These are phyloP conservation scores for Linnemannia exigua DNA, from an alignment of 192 early-diverging fungal genomes.

Conservation along the genomic window DNA sequence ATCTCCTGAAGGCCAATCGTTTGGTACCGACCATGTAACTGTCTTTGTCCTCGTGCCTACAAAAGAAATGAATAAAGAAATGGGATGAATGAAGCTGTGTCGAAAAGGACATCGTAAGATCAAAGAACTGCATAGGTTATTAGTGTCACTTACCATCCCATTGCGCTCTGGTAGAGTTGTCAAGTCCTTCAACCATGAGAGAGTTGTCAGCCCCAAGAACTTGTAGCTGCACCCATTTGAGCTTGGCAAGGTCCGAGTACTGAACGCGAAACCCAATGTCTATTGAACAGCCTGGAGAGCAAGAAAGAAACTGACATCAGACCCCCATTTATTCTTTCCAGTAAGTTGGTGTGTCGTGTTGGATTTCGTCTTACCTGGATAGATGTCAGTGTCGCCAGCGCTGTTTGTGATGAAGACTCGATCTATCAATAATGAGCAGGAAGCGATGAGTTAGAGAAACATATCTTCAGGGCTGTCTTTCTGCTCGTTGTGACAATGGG, in stretches of 20 bases:
- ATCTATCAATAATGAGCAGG: background rate
- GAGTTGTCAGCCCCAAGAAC: background rate
- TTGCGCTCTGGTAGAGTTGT: constrained; percentile 19
- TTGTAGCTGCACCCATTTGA: constrained; percentile 31
- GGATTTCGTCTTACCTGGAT: constrained; percentile 3
- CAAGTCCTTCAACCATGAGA: constrained; percentile 15
- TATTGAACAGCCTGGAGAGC: background rate
- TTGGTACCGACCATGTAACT: constrained; percentile 14
- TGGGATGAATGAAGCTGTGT: too few species aligned
- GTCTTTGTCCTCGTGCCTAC: constrained; percentile 14
- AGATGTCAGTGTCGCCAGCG: constrained; percentile 5
- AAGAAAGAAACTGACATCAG: background rate
- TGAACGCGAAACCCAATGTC: constrained; percentile 23
- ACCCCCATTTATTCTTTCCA: background rate
- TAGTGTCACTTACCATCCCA: constrained; percentile 14
- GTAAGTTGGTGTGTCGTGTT: background rate
- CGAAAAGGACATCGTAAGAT: too few species aligned
- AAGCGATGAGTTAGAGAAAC: background rate
- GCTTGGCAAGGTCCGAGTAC: constrained; percentile 26
- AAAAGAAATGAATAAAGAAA: background rate
- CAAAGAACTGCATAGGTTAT: too few species aligned
- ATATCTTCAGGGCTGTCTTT: too few species aligned
- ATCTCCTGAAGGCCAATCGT: constrained; percentile 17
- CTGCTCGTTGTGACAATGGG: too few species aligned
- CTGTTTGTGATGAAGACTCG: constrained; percentile 11